Percentiles rank a stretch among this genome's conserved stretches.
phyloP scores from a whole-genome alignment of 2,329 filamentous ascomycete species.

The Ophiobolus disseminans region DNA sequence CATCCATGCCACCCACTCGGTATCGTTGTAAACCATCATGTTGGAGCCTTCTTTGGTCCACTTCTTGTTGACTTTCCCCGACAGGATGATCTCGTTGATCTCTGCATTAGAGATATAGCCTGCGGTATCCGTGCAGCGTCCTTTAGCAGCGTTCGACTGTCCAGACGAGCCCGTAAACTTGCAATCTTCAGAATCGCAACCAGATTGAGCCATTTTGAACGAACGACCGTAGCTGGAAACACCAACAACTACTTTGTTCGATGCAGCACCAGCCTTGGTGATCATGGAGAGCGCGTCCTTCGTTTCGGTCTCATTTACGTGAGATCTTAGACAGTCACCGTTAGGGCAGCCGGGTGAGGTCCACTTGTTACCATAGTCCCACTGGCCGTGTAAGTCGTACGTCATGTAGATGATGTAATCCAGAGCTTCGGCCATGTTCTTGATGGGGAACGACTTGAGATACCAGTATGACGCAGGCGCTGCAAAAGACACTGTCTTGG shows the following conservation, averaged over 20 bases:
- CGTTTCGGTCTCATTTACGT: conserved; percentile 51
- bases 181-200: not conserved
- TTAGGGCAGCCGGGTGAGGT: conserved; percentile 35
- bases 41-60: conserved; percentile 2
- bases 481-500: conserved; percentile 30
- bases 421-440: conserved; percentile 22
- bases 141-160: conserved; percentile 37
- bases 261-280: conserved; percentile 43
- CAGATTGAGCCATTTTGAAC: conserved; percentile 38
- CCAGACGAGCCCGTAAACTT: not conserved
- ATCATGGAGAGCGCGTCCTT: conserved; percentile 45
- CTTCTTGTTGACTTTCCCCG: not conserved
- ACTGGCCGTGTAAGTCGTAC: conserved; percentile 52
- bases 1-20: conserved; percentile 33
- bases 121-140: conserved; percentile 46
- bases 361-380: conserved; percentile 47
- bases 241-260: conserved; percentile 43
- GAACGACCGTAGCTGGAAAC: conserved; percentile 45
- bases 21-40: conserved; percentile 26
- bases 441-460: conserved; percentile 33
- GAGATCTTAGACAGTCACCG: conserved; percentile 40
- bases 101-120: conserved; percentile 53
- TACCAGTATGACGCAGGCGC: conserved; percentile 41
- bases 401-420: conserved; percentile 47
- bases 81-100: conserved; percentile 32